phyloP scores from a whole-genome alignment of 78 protist species.

The Monosiga brevicollis region DNA sequence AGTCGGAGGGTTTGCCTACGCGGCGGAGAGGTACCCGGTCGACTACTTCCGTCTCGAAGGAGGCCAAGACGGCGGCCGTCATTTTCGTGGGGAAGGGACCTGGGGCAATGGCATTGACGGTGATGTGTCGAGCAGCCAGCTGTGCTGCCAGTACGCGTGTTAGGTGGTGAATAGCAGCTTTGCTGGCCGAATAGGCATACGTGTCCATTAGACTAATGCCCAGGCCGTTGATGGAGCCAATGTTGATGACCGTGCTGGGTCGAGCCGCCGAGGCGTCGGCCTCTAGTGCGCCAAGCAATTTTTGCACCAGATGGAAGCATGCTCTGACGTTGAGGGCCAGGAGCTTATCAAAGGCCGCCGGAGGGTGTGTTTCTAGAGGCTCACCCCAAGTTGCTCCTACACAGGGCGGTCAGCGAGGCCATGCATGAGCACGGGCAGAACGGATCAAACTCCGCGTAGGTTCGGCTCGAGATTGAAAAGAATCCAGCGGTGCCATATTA shows the following conservation, averaged over 20 bases:
- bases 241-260: constrained; percentile 38
- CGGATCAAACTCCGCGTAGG: no score
- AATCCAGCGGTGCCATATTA: no score
- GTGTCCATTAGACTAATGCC: constrained; percentile 24
- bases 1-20: constrained; percentile 32
- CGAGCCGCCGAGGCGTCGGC: constrained; percentile 7
- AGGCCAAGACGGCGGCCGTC: constrained; percentile 25
- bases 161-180: constrained; percentile 52
- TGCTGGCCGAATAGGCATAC: constrained; percentile 43
- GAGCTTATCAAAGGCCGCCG: constrained; percentile 50
- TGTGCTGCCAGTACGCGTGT: constrained; percentile 30
- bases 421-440: no score
- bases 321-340: constrained; percentile 45
- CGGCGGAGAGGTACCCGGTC: constrained; percentile 12
- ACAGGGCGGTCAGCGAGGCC: no score
- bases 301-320: constrained; percentile 27
- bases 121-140: constrained; percentile 29
- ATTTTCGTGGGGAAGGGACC: constrained; percentile 51
- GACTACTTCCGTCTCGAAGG: background rate
- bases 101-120: constrained; percentile 35
- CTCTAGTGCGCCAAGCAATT: constrained; percentile 23
- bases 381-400: constrained; percentile 53
- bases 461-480: no score
- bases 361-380: constrained; percentile 39
- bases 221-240: constrained; percentile 46